A percentile compares a stretch with the other conserved stretches of the same genome.
phyloP scores from a whole-genome alignment of 129 eudicot species.

The Chrysanthemum seticuspe region DNA sequence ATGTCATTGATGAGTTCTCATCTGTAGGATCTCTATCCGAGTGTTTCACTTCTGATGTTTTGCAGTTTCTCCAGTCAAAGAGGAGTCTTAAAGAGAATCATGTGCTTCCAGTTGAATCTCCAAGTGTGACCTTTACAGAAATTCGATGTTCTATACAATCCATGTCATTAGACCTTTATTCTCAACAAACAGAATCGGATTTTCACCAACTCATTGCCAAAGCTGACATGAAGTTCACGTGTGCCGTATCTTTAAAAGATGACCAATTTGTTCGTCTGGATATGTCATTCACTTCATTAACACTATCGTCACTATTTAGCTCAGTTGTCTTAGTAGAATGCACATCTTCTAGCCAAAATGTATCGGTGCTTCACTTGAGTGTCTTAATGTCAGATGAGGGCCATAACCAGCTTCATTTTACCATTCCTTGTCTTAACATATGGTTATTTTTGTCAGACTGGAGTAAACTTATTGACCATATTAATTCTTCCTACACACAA shows the following conservation, averaged over 20 bases:
- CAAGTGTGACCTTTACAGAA: conserved; percentile 41
- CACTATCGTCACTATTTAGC: conserved; percentile 49
- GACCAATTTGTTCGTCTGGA: conserved; percentile 39
- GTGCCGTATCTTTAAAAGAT: conserved; percentile 46
- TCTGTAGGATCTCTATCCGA: conserved; percentile 50
- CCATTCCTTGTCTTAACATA: conserved; percentile 63
- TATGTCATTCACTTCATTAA: conserved; percentile 48
- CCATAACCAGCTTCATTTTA: conserved; percentile 38
- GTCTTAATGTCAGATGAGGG: conserved; percentile 37
- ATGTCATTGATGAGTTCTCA: conserved; percentile 58
- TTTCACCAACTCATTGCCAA: conserved; percentile 42
- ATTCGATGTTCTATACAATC: conserved; percentile 49
- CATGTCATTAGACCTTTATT: conserved; percentile 47
- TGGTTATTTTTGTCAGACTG: conserved; percentile 76
- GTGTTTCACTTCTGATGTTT: conserved; percentile 62
- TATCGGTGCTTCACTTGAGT: conserved; percentile 44
- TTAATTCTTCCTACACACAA: conserved; percentile 25
- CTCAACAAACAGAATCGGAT: conserved; percentile 35
- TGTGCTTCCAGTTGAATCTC: conserved; percentile 35
- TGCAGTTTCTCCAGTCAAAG: conserved; percentile 55
- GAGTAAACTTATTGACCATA: conserved; percentile 52
- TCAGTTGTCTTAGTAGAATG: conserved; percentile 59
- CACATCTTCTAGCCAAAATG: conserved; percentile 41
- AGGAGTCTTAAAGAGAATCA: conserved; percentile 30
- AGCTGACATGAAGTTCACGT: conserved; percentile 48